Evolutionary conservation across 1,284 basidiomycete species (phyloP).

Genomic region (Tremellales sp.): DNA sequence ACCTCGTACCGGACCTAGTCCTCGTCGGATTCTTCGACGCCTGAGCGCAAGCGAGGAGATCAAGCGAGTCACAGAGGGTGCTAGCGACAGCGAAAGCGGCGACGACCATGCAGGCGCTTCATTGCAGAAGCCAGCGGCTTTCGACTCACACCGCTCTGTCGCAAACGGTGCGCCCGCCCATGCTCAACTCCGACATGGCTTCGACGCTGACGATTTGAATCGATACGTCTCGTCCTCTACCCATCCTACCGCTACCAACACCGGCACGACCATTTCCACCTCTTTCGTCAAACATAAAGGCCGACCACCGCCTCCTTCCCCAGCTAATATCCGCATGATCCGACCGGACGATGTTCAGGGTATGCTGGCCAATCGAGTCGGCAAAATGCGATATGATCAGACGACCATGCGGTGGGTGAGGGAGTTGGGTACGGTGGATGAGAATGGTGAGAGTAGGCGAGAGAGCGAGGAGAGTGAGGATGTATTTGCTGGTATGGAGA

Average conservation of each 20-base stretch:
- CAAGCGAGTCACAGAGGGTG: slow-evolving; percentile 27
- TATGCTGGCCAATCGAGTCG: slow-evolving; percentile 65
- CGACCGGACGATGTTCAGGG: slow-evolving; percentile 66
- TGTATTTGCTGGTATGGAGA: slow-evolving; percentile 81
- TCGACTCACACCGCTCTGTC: too few species aligned
- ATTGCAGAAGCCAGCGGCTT: slow-evolving; percentile 1
- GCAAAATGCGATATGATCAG: slow-evolving; percentile 80
- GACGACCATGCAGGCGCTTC: slow-evolving; percentile 5
- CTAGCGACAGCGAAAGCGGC: slow-evolving; percentile 12
- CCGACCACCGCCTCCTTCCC: slow-evolving; percentile 46
- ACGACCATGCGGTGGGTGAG: slow-evolving; percentile 78
- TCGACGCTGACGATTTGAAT: slow-evolving; percentile 62
- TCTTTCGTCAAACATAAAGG: slow-evolving; percentile 81
- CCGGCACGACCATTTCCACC: slow-evolving; percentile 70
- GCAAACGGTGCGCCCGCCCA: slow-evolving; percentile 3
- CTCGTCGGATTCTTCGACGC: slow-evolving; percentile 32
- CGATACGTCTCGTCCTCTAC: slow-evolving; percentile 68
- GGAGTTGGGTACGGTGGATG: slow-evolving; percentile 48
- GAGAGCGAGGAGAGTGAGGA: slow-evolving; percentile 65
- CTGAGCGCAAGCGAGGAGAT: slow-evolving; percentile 47
- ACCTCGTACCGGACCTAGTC: slow-evolving; percentile 24
- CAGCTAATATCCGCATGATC: slow-evolving; percentile 53
- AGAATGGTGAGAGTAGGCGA: slow-evolving; percentile 31
- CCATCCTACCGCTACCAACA: slow-evolving; percentile 37
- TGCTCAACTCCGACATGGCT: slow-evolving; percentile 3